Base-by-base conservation (phyloP, 805 yeast species). In the Millerozyma acaciae region DNA sequence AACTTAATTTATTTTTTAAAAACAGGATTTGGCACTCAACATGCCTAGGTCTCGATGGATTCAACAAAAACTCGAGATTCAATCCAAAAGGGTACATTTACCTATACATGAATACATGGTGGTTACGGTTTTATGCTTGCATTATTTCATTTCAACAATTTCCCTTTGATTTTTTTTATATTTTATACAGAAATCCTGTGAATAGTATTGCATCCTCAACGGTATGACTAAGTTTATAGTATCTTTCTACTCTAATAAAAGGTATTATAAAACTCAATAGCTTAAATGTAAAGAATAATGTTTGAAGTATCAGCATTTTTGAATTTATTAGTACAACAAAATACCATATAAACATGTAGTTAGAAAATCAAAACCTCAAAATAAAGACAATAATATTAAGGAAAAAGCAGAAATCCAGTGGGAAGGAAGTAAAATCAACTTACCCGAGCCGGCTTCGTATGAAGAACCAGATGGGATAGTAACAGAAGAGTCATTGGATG, bases 191-290 rank as follows among this genome's bases (percentile, higher is more conserved):
- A 33, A 28, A 45, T 45, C 57, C 62, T 59, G 62, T 58, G 60
- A 51, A 57, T 57, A 60, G 63, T 60, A 26, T 41, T 56, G 65
- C 70, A 64, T 65, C 71, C 71, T 65, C 71, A 65, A 65, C 71
- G 72, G 72, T 53, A 62, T 64, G 70, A 60, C 55, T 44, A 35
- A 27, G 30, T 22, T 13, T 21, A 32, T 38, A 33, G n/a, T n/a
- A n/a, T n/a, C n/a, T n/a, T n/a, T n/a, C n/a, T n/a, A n/a, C n/a
- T n/a, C n/a, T n/a, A n/a, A n/a, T 7, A 23, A 23, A 15, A 15
- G 26, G 10, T 23, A 23, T n/a, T 23, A 20, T 20, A 23, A 23
- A 23, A n/a, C n/a, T n/a, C n/a, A n/a, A n/a, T n/a, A n/a, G n/a
- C n/a, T n/a, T n/a, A n/a, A n/a, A n/a, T n/a, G n/a, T n/a, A n/a